These are phyloP conservation scores for Corynascus novoguineensis DNA, from an alignment of 495 filamentous ascomycete genomes.

Conservation along the genomic window DNA sequence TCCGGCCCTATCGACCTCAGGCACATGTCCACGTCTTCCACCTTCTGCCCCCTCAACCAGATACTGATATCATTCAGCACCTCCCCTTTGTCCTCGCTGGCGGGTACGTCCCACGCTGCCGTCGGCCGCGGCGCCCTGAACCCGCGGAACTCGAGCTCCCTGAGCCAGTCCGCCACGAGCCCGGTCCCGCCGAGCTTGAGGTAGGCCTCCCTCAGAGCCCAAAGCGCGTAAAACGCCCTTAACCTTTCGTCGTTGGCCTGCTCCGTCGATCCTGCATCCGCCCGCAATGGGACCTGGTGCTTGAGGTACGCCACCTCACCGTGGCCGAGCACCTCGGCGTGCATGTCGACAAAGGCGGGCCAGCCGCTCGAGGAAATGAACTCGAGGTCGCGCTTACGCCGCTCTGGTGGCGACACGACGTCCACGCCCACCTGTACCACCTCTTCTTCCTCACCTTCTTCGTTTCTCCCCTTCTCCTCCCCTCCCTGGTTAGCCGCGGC, in stretches of 20 bases:
- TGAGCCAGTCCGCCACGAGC: slow-evolving; percentile 72
- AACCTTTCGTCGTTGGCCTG: slow-evolving; percentile 40
- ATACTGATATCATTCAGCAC: slow-evolving; percentile 35
- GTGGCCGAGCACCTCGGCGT: slow-evolving; percentile 66
- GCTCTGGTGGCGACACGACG: slow-evolving; percentile 70
- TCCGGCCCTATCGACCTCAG: slow-evolving; percentile 38
- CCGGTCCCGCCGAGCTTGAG: slow-evolving; percentile 92
- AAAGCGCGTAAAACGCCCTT: slow-evolving; percentile 78
- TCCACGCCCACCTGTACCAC: slow-evolving; percentile 56
- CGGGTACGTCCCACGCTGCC: slow-evolving; percentile 18
- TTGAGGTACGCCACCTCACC: slow-evolving; percentile 38
- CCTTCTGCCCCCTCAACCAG: slow-evolving; percentile 31
- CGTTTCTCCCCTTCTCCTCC: no score
- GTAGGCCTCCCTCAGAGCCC: slow-evolving; percentile 87
- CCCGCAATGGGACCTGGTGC: slow-evolving; percentile 23
- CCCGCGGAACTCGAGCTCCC: slow-evolving; percentile 43
- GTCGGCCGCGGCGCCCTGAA: slow-evolving; percentile 33
- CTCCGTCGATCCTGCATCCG: slow-evolving; percentile 21
- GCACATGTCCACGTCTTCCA: slow-evolving; percentile 43
- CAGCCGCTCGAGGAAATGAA: slow-evolving; percentile 50
- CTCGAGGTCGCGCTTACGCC: slow-evolving; percentile 49
- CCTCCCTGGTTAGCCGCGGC: no score
- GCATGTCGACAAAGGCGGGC: slow-evolving; percentile 65
- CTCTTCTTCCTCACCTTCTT: background rate
- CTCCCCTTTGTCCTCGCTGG: slow-evolving; percentile 18